Evolutionary conservation across 1,139 yeast species (phyloP), one percentile per base, ranked within the genome.

Genomic region (Blastobotrys petasosporus): DNA sequence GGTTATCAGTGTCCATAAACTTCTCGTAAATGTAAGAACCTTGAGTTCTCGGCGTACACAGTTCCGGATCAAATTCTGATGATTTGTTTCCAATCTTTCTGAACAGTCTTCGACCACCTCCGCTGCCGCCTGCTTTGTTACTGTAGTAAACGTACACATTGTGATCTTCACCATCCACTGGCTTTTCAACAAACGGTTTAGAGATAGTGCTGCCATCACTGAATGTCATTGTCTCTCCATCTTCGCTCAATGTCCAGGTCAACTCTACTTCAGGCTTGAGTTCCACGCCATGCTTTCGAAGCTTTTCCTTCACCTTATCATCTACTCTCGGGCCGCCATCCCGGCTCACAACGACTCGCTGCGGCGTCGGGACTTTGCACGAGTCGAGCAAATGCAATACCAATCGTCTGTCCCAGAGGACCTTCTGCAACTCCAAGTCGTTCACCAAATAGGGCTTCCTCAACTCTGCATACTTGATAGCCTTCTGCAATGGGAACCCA

Each of bases 131-230:
- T 46, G 85, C 82, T 47, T 83, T 77, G 48, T 79, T 77, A 35
- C 94, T 85, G 63, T 92, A 92, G 66, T 94, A 94, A 40, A 94
- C 92, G 64, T 84, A 87, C 39, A 94, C 92, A 63, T 94, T 94
- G 67, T 94, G 99, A 65, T 94, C 96, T 67, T 94, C 99, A 40
- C 99, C 99, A 66, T 94, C 97, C 6, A 92, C 98, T 0, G 99
- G 99, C 59, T 94, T 94, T 65, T 94, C 99, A 29, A 94, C 98
- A 71, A 81, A 94, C 7, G 99, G 99, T 61, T 94, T 94, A 39
- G 71, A 73, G 67, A 94, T 69, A 11, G 71, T 69, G 55, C 77
- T 65, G 2, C 95, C 96, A 53, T 85, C 79, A 20, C 56, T 60
- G 23, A 92, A 92, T 48, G 71, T 72, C 46, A 94, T 73, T 0